Conservation (phyloP, 2,329 filamentous ascomycete genomes). For the Diaporthe vaccinii region DNA sequence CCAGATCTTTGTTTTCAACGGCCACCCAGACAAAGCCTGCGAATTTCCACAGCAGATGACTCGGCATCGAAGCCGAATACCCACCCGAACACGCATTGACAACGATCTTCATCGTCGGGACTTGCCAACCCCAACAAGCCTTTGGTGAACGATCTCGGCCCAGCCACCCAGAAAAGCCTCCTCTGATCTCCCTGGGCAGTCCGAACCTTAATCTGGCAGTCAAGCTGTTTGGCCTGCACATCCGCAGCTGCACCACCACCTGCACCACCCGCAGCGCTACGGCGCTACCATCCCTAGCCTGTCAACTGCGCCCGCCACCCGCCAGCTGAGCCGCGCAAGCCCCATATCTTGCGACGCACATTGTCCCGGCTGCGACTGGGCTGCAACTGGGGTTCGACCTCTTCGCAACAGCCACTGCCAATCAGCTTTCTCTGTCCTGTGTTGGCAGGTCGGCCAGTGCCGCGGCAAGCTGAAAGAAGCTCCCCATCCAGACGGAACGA, state of each 20-base stretch:
- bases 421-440: neutral
- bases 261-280: neutral
- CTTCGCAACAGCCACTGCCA: neutral
- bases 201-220: slow-evolving; percentile 27
- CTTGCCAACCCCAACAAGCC: neutral
- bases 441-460: neutral
- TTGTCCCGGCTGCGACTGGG: slow-evolving; percentile 12
- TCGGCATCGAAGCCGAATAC: slow-evolving; percentile 14
- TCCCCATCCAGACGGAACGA: neutral
- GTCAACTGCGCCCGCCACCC: slow-evolving; percentile 1
- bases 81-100: slow-evolving; percentile 21
- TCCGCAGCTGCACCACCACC: neutral
- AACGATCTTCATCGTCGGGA: neutral
- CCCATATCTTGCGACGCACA: slow-evolving; percentile 21
- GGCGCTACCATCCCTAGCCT: neutral
- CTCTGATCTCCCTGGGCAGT: slow-evolving; percentile 1
- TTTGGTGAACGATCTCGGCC: neutral
- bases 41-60: neutral
- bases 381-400: neutral
- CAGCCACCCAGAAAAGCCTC: neutral
- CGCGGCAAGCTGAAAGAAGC: neutral
- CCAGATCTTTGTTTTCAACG: neutral
- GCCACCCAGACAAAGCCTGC: neutral
- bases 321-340: slow-evolving; percentile 31
- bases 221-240: slow-evolving; percentile 6